A percentile compares a stretch with the other conserved stretches of the same genome.
phyloP scores from a whole-genome alignment of 257 asterid genomes.

The Capsicum chinense region DNA sequence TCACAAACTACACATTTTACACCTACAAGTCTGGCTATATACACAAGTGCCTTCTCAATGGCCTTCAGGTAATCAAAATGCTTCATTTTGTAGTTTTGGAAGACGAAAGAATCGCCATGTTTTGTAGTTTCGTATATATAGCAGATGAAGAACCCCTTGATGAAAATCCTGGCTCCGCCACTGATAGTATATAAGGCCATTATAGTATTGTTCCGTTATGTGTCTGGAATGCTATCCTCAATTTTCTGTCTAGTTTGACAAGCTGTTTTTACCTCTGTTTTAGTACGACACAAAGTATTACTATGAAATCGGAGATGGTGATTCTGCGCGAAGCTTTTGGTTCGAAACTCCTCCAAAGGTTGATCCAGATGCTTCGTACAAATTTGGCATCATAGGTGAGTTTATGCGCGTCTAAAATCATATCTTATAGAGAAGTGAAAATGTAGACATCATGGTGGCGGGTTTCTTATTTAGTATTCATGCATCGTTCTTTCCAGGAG shows the following conservation, averaged over 20 bases:
- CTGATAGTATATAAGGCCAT: background rate
- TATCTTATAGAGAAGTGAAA: background rate
- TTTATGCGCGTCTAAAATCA: conserved; percentile 9
- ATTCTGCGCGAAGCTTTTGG: conserved; percentile 81
- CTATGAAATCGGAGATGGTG: conserved; percentile 80
- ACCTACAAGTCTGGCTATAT: conserved; percentile 82
- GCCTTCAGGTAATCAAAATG: conserved; percentile 65
- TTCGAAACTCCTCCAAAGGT: conserved; percentile 84
- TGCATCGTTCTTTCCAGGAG: conserved; percentile 56
- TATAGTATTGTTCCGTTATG: background rate
- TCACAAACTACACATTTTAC: conserved; percentile 75
- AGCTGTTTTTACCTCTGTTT: background rate
- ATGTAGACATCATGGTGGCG: background rate
- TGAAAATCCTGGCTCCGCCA: too few species aligned
- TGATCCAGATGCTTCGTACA: conserved; percentile 85
- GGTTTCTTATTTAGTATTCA: background rate
- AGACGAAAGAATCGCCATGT: background rate
- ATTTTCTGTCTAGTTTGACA: background rate
- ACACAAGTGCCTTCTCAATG: conserved; percentile 79
- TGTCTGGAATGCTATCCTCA: background rate
- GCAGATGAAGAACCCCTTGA: too few species aligned
- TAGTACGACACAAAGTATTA: conserved; percentile 78
- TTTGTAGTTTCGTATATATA: too few species aligned
- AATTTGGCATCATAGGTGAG: conserved; percentile 93
- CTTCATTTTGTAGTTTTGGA: background rate